Evolutionary conservation across 176 grass and related monocot genomes (phyloP).

Genomic region (Microstegium vimineum): DNA sequence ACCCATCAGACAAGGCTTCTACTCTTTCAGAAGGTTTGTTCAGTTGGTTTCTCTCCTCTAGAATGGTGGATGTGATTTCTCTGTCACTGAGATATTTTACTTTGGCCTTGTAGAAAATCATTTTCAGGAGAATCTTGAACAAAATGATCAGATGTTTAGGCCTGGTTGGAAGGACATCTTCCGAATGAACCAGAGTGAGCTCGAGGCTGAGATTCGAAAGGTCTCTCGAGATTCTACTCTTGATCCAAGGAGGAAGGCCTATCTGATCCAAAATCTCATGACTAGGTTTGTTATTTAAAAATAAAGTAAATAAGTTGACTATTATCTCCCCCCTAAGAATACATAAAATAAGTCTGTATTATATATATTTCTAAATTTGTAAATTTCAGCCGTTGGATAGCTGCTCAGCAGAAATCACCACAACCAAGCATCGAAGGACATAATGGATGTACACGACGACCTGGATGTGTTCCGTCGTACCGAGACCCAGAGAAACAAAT

Average conservation of each 20-base stretch:
- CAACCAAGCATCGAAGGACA: constrained; percentile 33
- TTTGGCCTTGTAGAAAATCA: constrained; percentile 35
- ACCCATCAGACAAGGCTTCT: constrained; percentile 2
- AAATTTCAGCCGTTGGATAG: constrained; percentile 84
- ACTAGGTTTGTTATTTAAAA: constrained; percentile 54
- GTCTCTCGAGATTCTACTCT: constrained; percentile 83
- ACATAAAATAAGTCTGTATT: not conserved
- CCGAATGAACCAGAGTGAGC: constrained; percentile 85
- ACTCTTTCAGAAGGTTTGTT: constrained; percentile 46
- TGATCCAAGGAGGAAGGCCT: constrained; percentile 84
- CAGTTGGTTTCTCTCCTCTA: constrained; percentile 5
- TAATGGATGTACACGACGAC: constrained; percentile 14
- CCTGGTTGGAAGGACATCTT: constrained; percentile 99
- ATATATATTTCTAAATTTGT: constrained; percentile 12
- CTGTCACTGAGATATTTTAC: not conserved
- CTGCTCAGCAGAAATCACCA: constrained; percentile 73
- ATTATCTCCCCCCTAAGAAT: not conserved
- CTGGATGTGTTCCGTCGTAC: constrained; percentile 60
- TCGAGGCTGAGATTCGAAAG: constrained; percentile 83
- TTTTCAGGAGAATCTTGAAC: constrained; percentile 55
- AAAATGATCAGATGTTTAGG: constrained; percentile 69
- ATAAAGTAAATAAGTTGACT: not conserved
- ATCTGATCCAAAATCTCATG: constrained; percentile 98
- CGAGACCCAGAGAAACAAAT: constrained; percentile 53
- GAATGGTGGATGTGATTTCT: not conserved